Conservation (phyloP, 2,329 filamentous ascomycete species). For the Aspergillus brasiliensis region DNA sequence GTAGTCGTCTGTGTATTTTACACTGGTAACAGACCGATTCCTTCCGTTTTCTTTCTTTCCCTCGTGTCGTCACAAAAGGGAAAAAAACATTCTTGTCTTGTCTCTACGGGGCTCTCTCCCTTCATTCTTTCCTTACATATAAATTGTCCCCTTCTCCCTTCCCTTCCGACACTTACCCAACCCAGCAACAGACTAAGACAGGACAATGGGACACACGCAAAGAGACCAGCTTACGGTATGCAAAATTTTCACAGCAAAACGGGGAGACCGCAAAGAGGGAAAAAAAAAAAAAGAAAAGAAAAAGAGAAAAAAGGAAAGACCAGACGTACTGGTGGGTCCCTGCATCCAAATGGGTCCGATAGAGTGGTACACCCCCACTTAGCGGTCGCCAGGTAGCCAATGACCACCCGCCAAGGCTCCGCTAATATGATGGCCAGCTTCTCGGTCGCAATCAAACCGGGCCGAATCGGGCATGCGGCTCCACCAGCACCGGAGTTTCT, state of each 20-base stretch:
- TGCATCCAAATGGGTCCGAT: slow-evolving; percentile 22
- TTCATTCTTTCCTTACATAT: slow-evolving; percentile 12
- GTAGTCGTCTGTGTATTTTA: too few species aligned
- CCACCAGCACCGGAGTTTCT: slow-evolving; percentile 22
- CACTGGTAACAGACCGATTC: too few species aligned
- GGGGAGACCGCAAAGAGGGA: slow-evolving; percentile 6
- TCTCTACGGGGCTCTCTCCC: background rate
- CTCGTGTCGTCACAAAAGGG: too few species aligned
- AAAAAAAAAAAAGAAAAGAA: too few species aligned
- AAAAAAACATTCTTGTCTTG: too few species aligned
- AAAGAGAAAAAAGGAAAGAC: too few species aligned
- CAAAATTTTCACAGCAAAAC: background rate
- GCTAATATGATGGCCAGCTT: slow-evolving; percentile 18
- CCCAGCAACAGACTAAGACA: background rate
- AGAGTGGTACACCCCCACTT: slow-evolving; percentile 21
- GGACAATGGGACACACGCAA: background rate
- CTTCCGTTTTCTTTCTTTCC: too few species aligned
- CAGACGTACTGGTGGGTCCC: slow-evolving; percentile 16
- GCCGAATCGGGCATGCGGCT: slow-evolving; percentile 31
- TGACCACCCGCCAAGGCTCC: background rate
- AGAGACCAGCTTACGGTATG: background rate
- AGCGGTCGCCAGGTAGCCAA: slow-evolving; percentile 8
- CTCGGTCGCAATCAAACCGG: slow-evolving; percentile 27
- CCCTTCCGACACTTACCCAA: background rate
- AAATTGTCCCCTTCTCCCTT: background rate